phyloP scores from a whole-genome alignment of 176 grass and related monocot genomes.

The Raddia guianensis region DNA sequence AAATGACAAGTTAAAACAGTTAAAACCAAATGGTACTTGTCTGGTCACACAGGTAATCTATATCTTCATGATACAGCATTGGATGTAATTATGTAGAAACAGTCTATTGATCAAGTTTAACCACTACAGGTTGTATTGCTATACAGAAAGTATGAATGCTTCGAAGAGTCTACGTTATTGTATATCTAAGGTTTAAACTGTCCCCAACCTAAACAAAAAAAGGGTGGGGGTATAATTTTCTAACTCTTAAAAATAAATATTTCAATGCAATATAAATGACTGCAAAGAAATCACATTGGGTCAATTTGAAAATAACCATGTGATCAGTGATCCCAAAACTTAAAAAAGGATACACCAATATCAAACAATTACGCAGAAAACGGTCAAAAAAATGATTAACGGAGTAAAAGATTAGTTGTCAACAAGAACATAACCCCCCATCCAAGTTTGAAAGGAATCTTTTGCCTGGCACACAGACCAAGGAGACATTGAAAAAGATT shows the following conservation, averaged over 20 bases:
- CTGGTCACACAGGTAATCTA: neutral
- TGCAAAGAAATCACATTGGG: neutral
- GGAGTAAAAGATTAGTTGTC: neutral
- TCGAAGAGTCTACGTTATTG: neutral
- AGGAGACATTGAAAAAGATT: too few relatives aligned
- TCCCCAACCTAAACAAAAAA: neutral
- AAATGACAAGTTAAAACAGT: neutral
- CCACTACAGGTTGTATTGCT: neutral
- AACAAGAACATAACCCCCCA: neutral
- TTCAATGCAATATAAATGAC: neutral
- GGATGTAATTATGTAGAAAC: neutral
- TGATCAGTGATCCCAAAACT: neutral
- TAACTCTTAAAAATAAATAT: neutral
- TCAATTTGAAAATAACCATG: neutral
- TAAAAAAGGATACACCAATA: slow-evolving; percentile 14
- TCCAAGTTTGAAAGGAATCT: too few relatives aligned
- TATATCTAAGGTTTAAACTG: neutral
- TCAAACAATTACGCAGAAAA: neutral
- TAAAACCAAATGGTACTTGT: neutral
- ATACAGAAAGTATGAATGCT: neutral
- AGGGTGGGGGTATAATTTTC: neutral
- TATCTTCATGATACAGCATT: neutral
- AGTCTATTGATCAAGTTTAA: neutral
- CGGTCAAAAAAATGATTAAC: neutral
- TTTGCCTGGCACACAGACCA: too few relatives aligned